Conservation (phyloP, 495 filamentous ascomycete genomes). For the Penicillium tannophilum region DNA sequence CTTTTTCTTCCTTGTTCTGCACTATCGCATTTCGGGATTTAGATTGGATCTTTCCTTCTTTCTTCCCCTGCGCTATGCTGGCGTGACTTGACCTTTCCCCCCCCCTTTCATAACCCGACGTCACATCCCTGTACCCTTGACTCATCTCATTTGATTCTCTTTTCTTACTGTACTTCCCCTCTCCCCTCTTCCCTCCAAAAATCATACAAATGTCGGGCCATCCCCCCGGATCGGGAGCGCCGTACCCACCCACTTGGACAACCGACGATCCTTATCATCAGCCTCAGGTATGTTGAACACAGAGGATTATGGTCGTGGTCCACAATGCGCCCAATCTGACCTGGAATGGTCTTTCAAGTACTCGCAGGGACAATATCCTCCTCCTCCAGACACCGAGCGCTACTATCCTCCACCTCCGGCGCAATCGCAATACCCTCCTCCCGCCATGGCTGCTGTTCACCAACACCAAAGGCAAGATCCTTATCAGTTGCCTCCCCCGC, state of each 20-base stretch:
- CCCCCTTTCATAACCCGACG: conserved; percentile 36
- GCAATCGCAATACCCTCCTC: conserved; percentile 19
- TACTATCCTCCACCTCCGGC: conserved; percentile 43
- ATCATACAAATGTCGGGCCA: conserved; percentile 50
- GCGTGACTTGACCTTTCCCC: conserved; percentile 26
- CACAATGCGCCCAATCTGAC: background rate
- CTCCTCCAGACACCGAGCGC: conserved; percentile 36
- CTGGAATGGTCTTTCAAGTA: conserved; percentile 24
- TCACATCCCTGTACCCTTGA: conserved; percentile 39
- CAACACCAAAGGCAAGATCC: conserved; percentile 34
- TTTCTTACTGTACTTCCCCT: conserved; percentile 30
- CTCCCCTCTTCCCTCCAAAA: conserved; percentile 13
- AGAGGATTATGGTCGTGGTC: background rate
- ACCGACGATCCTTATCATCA: conserved; percentile 45
- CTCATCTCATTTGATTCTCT: conserved; percentile 27
- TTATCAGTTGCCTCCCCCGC: conserved; percentile 41
- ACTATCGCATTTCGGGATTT: conserved; percentile 25
- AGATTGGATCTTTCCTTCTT: conserved; percentile 33
- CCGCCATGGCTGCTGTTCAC: conserved; percentile 46
- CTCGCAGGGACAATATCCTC: conserved; percentile 11
- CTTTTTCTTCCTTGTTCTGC: conserved; percentile 19
- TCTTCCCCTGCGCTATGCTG: conserved; percentile 36
- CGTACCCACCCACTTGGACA: conserved; percentile 52
- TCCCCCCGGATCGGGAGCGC: conserved; percentile 38
- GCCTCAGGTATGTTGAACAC: conserved; percentile 36